These are phyloP conservation scores for Lachnellula hyalina DNA, from an alignment of 2,329 filamentous ascomycete species.

Conservation along the genomic window DNA sequence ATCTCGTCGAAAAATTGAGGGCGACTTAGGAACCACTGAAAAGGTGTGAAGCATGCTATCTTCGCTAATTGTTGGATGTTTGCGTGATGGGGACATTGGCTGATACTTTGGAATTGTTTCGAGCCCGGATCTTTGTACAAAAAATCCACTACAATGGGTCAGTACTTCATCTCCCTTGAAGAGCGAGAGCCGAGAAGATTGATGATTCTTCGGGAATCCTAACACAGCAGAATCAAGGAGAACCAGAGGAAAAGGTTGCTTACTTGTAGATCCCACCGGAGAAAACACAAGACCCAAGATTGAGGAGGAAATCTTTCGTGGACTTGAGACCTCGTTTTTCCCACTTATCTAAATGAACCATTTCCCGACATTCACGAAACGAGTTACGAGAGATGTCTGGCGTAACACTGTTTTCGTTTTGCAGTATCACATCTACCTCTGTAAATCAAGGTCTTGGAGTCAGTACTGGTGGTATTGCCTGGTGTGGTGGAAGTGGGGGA, in stretches of 20 bases:
- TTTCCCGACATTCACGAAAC: constrained; percentile 1
- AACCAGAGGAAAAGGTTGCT: no score
- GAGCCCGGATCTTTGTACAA: constrained; percentile 15
- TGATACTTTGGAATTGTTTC: constrained; percentile 6
- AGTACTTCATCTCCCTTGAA: no score
- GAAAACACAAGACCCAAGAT: constrained; percentile 12
- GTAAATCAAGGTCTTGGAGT: no score
- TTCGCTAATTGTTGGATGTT: neutral
- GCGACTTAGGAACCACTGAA: neutral
- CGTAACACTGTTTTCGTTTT: neutral
- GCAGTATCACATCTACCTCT: constrained; percentile 11
- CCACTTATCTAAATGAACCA: constrained; percentile 14
- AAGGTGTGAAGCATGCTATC: neutral
- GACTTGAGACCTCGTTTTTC: constrained; percentile 13
- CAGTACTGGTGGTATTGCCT: no score
- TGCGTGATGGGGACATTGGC: neutral
- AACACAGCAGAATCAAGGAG: no score
- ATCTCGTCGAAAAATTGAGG: neutral
- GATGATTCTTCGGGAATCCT: no score
- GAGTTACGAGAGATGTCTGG: neutral
- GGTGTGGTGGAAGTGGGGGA: no score
- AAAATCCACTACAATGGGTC: constrained; percentile 10
- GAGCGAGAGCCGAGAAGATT: no score
- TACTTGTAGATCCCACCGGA: constrained; percentile 15
- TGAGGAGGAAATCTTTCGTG: constrained; percentile 20